Evolutionary conservation across 768 basidiomycete genomes (phyloP).

Genomic region (Pulveroboletus ravenelii): DNA sequence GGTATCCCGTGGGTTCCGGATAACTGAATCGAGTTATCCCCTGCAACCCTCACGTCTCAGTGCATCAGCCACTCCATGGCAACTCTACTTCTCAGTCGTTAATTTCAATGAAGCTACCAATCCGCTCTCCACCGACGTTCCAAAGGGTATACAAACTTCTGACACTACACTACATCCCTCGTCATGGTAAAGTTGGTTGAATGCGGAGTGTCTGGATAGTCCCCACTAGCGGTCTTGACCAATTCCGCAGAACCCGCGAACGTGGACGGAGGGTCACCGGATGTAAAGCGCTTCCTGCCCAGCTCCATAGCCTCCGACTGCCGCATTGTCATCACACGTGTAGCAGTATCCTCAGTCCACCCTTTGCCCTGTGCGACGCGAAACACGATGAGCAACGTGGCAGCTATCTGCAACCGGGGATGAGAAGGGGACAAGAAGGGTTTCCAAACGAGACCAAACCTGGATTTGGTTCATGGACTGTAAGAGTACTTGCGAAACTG

Average conservation of each 20-base stretch:
- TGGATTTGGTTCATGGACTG: slow-evolving; percentile 27
- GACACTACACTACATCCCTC: neutral
- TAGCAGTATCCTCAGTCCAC: slow-evolving; percentile 1
- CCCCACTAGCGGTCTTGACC: neutral
- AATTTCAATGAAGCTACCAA: too few relatives aligned
- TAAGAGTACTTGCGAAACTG: slow-evolving; percentile 28
- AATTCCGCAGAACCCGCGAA: neutral
- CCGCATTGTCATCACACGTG: neutral
- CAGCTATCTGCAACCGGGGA: neutral
- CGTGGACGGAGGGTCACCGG: neutral
- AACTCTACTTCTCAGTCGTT: too few relatives aligned
- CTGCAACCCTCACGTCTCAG: too few relatives aligned
- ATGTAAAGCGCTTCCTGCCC: neutral
- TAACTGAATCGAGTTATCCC: too few relatives aligned
- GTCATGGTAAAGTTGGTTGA: neutral
- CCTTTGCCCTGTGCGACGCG: neutral
- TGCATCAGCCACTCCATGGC: too few relatives aligned
- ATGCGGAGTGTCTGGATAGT: neutral
- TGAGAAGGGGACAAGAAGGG: neutral
- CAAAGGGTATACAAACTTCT: neutral
- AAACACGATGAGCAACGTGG: neutral
- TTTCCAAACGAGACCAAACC: slow-evolving; percentile 7
- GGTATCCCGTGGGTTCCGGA: too few relatives aligned
- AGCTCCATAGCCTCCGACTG: neutral
- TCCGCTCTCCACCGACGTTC: too few relatives aligned